Percentiles rank a stretch among this genome's conserved stretches.
Conservation (phyloP, 441 rosid species). For the Iberis amara region DNA sequence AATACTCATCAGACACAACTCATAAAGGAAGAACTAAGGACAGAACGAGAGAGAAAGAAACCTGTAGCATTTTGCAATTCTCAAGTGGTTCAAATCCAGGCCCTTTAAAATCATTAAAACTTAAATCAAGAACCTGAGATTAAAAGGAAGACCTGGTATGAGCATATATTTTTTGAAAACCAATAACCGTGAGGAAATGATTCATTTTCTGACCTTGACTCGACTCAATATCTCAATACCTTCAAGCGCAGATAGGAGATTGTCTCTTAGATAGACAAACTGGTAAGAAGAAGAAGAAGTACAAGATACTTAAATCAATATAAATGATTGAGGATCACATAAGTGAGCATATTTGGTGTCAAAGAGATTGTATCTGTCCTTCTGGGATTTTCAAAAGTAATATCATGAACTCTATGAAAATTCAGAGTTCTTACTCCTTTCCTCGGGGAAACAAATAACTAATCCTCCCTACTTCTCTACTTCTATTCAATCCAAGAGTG, state of each 20-base stretch:
- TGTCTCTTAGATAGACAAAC: constrained; percentile 98
- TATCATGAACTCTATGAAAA: constrained; percentile 1
- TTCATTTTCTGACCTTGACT: constrained; percentile 80
- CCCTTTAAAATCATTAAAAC: constrained; percentile 99
- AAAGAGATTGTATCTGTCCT: neutral
- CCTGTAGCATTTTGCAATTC: constrained; percentile 92
- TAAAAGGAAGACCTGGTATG: constrained; percentile 20
- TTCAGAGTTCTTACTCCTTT: constrained; percentile 8
- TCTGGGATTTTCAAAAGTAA: neutral
- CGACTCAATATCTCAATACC: constrained; percentile 90
- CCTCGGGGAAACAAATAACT: neutral
- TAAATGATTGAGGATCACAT: neutral
- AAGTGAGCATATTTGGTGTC: constrained; percentile 1
- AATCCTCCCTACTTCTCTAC: neutral
- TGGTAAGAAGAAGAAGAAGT: constrained; percentile 31
- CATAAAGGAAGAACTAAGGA: constrained; percentile 22
- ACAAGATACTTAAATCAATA: neutral
- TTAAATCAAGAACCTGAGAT: constrained; percentile 93
- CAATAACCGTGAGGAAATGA: constrained; percentile 1
- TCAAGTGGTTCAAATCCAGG: constrained; percentile 97
- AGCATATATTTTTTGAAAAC: constrained; percentile 4
- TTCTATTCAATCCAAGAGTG: constrained; percentile 17
- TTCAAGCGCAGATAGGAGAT: constrained; percentile 77
- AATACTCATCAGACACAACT: constrained; percentile 26
- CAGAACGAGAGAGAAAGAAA: constrained; percentile 34